Base-by-base conservation (phyloP, 2,329 filamentous ascomycete species). In the Pseudogymnoascus sp. region DNA sequence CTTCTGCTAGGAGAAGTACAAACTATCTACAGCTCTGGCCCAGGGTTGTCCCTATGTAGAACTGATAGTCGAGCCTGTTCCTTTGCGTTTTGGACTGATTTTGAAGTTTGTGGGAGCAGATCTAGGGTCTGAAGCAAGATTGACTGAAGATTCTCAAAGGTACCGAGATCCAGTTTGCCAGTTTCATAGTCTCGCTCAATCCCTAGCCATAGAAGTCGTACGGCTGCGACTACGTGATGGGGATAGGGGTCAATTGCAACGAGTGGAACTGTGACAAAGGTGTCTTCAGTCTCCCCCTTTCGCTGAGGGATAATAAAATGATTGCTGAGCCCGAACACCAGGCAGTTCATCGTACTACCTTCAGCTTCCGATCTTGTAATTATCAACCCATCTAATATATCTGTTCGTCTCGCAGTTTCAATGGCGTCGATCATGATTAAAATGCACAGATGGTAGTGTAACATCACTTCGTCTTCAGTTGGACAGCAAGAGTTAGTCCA, bases 181-280 rank as follows among this genome's bases (percentile, higher is more conserved):
- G 67, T 65, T 16, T 63, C 62, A 53, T 66, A 69, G 38, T 72
- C 68, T 41, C 70, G 67, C 59, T 68, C 67, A 40, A 74, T 65
- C 0, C 66, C 70, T 41, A 71, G 72, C 46, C 67, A 66, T 35
- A 74, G 63, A 3, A 73, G 65, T 56, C 69, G 70, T n/a, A 72
- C 67, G 5, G 62, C 70, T 3, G 71, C 71, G 53, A 74, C 69
- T 7, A 74, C 64, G 41, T 73, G 69, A 59, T 73, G 70, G 12
- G 71, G 72, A 62, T 73, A 73, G 11, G 71, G 72, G 38, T 74
- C 70, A 38, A 74, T 68, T 11, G 70, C 68, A 53, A 73, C 62
- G 7, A 74, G 65, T 8, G 71, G 70, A n/a, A 69, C 65, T 1
- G 65, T 62, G 22, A 64, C 63, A 59, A 65, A 46, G 16, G 31